phyloP scores from a whole-genome alignment of 352 stramenopile genomes.

The Elongisporangium undulatum region DNA sequence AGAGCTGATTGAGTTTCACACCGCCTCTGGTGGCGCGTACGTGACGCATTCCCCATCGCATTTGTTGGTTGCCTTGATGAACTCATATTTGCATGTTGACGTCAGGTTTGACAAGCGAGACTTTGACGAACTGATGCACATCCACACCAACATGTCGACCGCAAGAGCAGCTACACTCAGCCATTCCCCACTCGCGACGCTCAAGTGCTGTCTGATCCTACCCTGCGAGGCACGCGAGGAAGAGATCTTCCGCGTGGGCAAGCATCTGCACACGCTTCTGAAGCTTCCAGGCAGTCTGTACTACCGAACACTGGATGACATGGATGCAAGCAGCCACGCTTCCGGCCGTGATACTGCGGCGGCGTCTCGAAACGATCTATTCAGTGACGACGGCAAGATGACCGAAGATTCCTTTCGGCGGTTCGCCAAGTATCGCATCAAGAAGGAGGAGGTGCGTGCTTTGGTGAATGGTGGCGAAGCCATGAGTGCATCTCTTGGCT shows the following conservation, averaged over 20 bases:
- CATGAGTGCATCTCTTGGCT: not conserved
- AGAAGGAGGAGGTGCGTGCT: constrained; percentile 44
- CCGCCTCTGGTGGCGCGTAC: constrained; percentile 42
- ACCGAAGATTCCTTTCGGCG: constrained; percentile 68
- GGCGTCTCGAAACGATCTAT: constrained; percentile 16
- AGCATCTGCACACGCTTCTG: constrained; percentile 58
- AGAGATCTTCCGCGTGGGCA: constrained; percentile 75
- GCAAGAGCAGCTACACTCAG: constrained; percentile 27
- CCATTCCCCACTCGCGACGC: constrained; percentile 26
- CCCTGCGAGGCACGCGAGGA: constrained; percentile 46
- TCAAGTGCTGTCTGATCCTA: constrained; percentile 71
- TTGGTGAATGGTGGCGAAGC: not conserved
- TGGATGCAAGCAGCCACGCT: constrained; percentile 1
- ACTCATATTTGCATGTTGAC: not conserved
- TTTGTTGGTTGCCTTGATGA: not conserved
- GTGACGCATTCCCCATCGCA: constrained; percentile 6
- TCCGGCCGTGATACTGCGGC: not conserved
- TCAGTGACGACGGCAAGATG: constrained; percentile 47
- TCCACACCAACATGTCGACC: constrained; percentile 40
- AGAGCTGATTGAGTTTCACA: constrained; percentile 62
- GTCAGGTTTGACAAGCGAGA: constrained; percentile 50
- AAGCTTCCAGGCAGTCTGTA: constrained; percentile 67
- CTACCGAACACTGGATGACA: constrained; percentile 35
- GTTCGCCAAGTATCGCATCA: constrained; percentile 62
- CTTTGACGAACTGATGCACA: constrained; percentile 79